A percentile compares a stretch with the other conserved stretches of the same genome.
phyloP scores from a whole-genome alignment of 331 rosid genomes.

The Pyracantha coccinea region DNA sequence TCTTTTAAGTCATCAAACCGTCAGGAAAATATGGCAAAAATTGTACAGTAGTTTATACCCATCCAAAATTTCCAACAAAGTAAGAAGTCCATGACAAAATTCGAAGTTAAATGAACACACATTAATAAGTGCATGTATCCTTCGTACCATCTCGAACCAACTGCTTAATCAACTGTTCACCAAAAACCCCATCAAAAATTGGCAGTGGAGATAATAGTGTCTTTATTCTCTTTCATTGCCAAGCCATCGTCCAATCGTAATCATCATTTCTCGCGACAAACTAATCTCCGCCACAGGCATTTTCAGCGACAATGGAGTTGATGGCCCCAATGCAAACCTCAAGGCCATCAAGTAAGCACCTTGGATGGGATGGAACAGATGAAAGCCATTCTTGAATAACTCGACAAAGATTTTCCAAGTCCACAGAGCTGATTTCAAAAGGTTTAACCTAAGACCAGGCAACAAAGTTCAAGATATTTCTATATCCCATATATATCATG shows the following conservation, averaged over 20 bases:
- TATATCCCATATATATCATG: conserved; percentile 4
- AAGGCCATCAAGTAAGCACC: conserved; percentile 75
- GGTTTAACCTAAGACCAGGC: conserved; percentile 65
- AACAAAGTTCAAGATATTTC: conserved; percentile 17
- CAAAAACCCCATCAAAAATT: conserved; percentile 45
- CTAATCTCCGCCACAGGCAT: conserved; percentile 65
- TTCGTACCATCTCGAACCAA: conserved; percentile 74
- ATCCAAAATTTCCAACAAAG: not conserved
- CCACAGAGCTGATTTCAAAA: conserved; percentile 59
- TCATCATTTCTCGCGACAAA: conserved; percentile 67
- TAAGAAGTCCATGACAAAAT: not conserved
- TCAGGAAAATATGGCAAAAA: not conserved
- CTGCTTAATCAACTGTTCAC: conserved; percentile 75
- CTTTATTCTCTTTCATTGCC: conserved; percentile 72
- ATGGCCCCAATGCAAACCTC: conserved; percentile 80
- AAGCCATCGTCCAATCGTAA: conserved; percentile 71
- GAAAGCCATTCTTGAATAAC: conserved; percentile 52
- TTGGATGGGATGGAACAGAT: conserved; percentile 60
- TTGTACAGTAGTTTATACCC: not conserved
- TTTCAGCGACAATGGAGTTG: conserved; percentile 51
- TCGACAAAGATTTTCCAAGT: conserved; percentile 64
- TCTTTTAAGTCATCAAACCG: not conserved
- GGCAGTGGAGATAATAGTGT: conserved; percentile 39
- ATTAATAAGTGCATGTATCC: conserved; percentile 1
- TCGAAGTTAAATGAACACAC: not conserved